Evolutionary conservation across 2,329 filamentous ascomycete genomes (phyloP), one percentile per base, ranked within the genome.

Genomic region (Pseudopithomyces chartarum): DNA sequence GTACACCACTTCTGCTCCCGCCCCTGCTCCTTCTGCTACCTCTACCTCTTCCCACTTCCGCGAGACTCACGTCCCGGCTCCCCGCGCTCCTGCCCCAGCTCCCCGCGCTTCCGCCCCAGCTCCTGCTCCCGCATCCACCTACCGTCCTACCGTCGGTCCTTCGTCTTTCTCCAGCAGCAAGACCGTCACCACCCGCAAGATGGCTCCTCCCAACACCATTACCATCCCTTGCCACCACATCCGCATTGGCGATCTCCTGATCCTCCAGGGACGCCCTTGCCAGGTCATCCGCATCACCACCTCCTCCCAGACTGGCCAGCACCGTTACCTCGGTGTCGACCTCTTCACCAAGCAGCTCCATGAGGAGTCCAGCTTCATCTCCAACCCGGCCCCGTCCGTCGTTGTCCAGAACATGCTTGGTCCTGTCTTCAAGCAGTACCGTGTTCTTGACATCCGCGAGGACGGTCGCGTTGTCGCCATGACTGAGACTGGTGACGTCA

Each of bases 401-500:
- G 88, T 98, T 64, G 94, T 99, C 74, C 95, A 99, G 90, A 98
- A 94, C 84, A 98, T 99, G 92, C 90, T 96, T 68, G 95, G 94
- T 72, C 95, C 95, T 64, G 88, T 98, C 84, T 97, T 98, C 92
- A 98, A 98, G 92, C 95, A 98, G 87, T 99, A 99, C 90, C 93
- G 95, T 76, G 94, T 99, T 77, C 90, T 99, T 62, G 95, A 99
- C 84, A 90, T 99, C 80, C 89, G 92, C 79, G 91, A 96, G 67
- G 93, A 88, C 72, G 84, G 85, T 74, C 80, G 82, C 69, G 79
- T 99, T 75, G 92, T 96, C 67, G 93, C 93, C 84, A 98, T 99
- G 93, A 99, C 95, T 77, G 95, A 99, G 90, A 91, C 89, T 65
- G 93, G 95, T 72, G 94, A 99, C 78, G 92, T 99, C 85, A 98